A percentile compares a stretch with the other conserved stretches of the same genome.
These are phyloP conservation scores for Quercus aquifolioides DNA, from an alignment of 306 rosid genomes.

Conservation along the genomic window DNA sequence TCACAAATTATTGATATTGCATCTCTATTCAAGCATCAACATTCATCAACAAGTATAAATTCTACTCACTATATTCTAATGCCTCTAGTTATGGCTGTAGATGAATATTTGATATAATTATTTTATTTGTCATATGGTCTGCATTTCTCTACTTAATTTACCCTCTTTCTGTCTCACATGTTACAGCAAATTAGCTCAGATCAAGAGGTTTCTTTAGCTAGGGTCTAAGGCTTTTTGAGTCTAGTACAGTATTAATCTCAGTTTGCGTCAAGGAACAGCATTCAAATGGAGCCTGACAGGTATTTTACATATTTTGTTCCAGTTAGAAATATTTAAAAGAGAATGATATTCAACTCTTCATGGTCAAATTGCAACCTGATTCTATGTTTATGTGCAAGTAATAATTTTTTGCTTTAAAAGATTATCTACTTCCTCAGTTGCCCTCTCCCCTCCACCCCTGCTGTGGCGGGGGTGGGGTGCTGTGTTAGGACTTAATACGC, in stretches of 20 bases:
- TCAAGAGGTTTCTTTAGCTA: background rate
- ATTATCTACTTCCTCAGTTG: background rate
- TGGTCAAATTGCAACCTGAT: background rate
- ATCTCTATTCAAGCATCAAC: background rate
- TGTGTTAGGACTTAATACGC: too few relatives aligned
- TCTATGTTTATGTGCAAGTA: background rate
- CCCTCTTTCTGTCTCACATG: background rate
- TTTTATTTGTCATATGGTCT: background rate
- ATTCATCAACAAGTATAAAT: background rate
- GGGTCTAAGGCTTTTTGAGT: background rate
- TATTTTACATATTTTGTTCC: conserved; percentile 10
- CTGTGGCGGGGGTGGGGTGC: too few relatives aligned
- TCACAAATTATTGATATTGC: background rate
- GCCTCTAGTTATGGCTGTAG: background rate
- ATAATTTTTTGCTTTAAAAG: background rate
- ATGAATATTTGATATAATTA: background rate
- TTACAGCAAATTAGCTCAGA: background rate
- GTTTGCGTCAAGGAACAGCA: background rate
- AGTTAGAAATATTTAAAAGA: background rate
- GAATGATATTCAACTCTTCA: background rate
- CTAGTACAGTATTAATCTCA: background rate
- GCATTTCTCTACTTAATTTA: background rate
- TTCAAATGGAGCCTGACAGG: conserved; percentile 52
- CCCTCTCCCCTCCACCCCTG: background rate
- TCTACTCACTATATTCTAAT: background rate